phyloP scores from a whole-genome alignment of 2,329 filamentous ascomycete species.

The Aspergillus aculeatinus region DNA sequence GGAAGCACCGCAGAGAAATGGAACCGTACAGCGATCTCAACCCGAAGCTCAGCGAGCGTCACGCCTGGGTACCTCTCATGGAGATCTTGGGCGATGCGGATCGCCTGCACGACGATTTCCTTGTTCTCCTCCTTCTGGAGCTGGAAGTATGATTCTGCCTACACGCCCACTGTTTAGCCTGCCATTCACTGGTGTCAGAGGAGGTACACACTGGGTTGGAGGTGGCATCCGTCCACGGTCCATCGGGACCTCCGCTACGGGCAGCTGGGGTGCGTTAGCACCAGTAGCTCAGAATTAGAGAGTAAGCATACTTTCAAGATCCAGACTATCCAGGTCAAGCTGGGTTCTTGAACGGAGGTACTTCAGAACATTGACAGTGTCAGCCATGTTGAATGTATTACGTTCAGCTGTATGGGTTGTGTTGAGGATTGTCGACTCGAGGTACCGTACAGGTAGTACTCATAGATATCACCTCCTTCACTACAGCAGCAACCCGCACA shows the following conservation, averaged over 20 bases:
- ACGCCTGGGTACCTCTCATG: neutral
- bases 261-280: neutral
- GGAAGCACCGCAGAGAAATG: too few species aligned
- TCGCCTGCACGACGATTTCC: neutral
- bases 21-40: neutral
- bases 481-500: too few species aligned
- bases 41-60: neutral
- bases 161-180: neutral
- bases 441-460: too few species aligned
- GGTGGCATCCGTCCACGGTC: neutral
- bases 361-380: neutral
- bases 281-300: neutral
- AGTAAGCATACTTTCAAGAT: neutral
- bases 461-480: too few species aligned
- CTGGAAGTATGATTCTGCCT: neutral
- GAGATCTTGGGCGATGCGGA: neutral
- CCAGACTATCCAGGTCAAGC: neutral
- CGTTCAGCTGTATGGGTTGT: too few species aligned
- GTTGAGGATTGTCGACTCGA: too few species aligned
- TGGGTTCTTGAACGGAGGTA: neutral
- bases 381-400: neutral
- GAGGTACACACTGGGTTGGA: neutral
- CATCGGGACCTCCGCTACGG: neutral
- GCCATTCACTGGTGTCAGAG: neutral
- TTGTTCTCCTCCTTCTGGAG: neutral